phyloP scores from a whole-genome alignment of 1,284 basidiomycete species.

The Leccinum griseonigrum region DNA sequence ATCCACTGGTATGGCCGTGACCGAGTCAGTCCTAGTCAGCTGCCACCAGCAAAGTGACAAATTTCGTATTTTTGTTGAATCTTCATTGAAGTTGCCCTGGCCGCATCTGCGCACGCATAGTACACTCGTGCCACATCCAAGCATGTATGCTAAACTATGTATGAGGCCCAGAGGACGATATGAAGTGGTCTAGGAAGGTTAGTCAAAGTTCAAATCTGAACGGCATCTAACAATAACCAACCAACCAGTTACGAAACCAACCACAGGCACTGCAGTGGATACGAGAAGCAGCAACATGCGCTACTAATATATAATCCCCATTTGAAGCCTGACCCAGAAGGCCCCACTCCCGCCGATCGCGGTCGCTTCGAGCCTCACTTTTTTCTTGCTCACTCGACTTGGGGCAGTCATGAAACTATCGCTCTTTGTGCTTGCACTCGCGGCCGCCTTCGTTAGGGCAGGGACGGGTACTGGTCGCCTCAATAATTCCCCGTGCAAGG shows the following conservation, averaged over 20 bases:
- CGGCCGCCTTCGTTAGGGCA: slow-evolving; percentile 5
- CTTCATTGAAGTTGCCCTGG: too few species aligned
- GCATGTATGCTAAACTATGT: too few species aligned
- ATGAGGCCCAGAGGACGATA: too few species aligned
- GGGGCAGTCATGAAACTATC: not conserved
- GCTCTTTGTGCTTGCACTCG: slow-evolving; percentile 8
- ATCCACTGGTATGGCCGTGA: too few species aligned
- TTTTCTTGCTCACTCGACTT: not conserved
- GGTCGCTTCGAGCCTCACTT: not conserved
- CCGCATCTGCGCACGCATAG: too few species aligned
- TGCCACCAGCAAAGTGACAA: too few species aligned
- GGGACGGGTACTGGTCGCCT: not conserved
- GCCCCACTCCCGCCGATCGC: not conserved
- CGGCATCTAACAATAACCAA: too few species aligned
- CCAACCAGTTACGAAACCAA: not conserved
- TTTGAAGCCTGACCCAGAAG: not conserved
- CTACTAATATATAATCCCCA: not conserved
- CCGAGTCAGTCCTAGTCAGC: too few species aligned
- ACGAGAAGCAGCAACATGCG: not conserved
- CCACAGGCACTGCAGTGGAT: not conserved
- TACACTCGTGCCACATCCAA: too few species aligned
- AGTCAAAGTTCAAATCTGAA: too few species aligned
- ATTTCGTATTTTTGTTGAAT: too few species aligned
- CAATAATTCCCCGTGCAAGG: not conserved
- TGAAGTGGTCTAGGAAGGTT: too few species aligned